Evolutionary conservation across 2,329 filamentous ascomycete genomes (phyloP).

Genomic region (Ophiostoma himal-ulmi): DNA sequence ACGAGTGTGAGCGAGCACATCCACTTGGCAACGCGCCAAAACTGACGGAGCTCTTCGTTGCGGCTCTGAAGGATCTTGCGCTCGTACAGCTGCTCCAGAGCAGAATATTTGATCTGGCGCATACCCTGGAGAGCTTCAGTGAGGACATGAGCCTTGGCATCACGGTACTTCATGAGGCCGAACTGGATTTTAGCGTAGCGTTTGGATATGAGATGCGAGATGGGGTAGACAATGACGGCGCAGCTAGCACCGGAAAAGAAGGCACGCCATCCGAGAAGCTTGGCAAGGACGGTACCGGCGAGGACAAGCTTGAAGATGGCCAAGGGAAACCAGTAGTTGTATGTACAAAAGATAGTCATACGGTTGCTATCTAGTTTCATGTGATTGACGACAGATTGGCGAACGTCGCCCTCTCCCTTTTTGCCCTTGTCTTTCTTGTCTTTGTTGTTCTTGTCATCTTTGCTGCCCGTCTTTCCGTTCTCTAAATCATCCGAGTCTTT

Average conservation of each 20-base stretch:
- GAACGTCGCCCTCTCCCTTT: constrained; percentile 26
- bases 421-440: constrained; percentile 19
- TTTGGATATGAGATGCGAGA: constrained; percentile 31
- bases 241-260: constrained; percentile 32
- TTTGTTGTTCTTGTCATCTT: neutral
- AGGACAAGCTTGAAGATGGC: constrained; percentile 34
- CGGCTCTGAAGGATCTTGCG: constrained; percentile 34
- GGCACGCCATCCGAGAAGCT: constrained; percentile 33
- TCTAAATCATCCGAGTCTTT: constrained; percentile 17
- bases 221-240: constrained; percentile 30
- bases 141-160: constrained; percentile 34
- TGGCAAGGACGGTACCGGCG: constrained; percentile 32
- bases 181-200: constrained; percentile 33
- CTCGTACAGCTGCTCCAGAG: constrained; percentile 35
- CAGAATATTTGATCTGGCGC: constrained; percentile 37
- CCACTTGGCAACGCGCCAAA: constrained; percentile 33
- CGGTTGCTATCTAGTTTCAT: constrained; percentile 35
- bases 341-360: constrained; percentile 32
- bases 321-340: constrained; percentile 34
- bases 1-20: constrained; percentile 32
- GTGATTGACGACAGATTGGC: constrained; percentile 36
- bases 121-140: constrained; percentile 36
- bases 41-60: constrained; percentile 34
- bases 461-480: constrained; percentile 4
- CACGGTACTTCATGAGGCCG: constrained; percentile 35